Evolutionary conservation across 2,329 filamentous ascomycete species (phyloP).

Genomic region (Magnaporthiopsis poae): DNA sequence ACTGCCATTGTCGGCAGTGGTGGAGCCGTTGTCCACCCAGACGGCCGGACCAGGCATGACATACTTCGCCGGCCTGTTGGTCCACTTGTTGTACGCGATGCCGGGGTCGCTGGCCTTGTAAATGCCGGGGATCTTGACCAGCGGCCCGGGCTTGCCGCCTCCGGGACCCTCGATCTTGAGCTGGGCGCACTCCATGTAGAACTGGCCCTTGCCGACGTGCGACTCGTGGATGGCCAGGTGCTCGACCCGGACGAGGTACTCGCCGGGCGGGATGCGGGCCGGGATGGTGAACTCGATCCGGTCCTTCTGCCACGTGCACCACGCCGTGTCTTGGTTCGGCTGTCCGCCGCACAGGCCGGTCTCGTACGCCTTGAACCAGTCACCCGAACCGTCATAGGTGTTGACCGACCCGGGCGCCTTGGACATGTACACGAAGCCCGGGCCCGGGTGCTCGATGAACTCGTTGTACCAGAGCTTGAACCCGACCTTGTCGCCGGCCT

Average conservation of each 20-base stretch:
- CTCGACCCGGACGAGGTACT: conserved; percentile 36
- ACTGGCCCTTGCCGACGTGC: conserved; percentile 21
- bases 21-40: not conserved
- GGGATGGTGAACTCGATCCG: conserved; percentile 27
- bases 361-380: conserved; percentile 24
- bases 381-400: conserved; percentile 18
- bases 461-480: conserved; percentile 41
- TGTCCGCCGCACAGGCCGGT: conserved; percentile 17
- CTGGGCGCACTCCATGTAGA: conserved; percentile 37
- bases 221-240: conserved; percentile 37
- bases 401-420: conserved; percentile 26
- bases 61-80: conserved; percentile 4
- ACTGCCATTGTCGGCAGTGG: not conserved
- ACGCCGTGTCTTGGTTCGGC: conserved; percentile 14
- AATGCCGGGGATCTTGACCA: conserved; percentile 32
- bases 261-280: conserved; percentile 26
- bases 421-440: conserved; percentile 32
- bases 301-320: conserved; percentile 21
- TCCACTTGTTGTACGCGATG: conserved; percentile 11
- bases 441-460: conserved; percentile 36
- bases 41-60: conserved; percentile 6
- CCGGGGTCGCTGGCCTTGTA: conserved; percentile 46
- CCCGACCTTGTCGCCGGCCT: conserved; percentile 38
- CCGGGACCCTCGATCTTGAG: conserved; percentile 30
- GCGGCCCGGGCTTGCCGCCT: conserved; percentile 24